These are phyloP conservation scores for Nissolia schottii DNA, from an alignment of 306 rosid genomes.

Conservation along the genomic window DNA sequence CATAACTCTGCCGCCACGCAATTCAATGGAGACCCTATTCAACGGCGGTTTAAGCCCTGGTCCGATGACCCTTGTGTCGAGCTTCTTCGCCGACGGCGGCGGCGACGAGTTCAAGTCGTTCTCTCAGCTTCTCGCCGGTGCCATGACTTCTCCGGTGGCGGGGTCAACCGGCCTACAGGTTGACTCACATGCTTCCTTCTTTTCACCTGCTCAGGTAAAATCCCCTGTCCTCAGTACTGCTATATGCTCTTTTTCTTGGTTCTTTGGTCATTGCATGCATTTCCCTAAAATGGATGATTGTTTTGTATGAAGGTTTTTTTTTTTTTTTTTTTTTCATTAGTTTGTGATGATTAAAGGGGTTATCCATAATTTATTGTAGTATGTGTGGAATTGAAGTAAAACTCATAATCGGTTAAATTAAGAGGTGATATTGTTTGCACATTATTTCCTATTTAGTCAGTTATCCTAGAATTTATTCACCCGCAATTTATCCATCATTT, in stretches of 20 bases:
- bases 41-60: constrained; percentile 70
- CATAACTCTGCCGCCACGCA: constrained; percentile 52
- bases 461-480: too few species aligned
- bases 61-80: constrained; percentile 75
- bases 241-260: background rate
- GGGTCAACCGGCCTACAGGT: constrained; percentile 27
- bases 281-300: background rate
- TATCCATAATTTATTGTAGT: background rate
- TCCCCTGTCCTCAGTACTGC: background rate
- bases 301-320: too few species aligned
- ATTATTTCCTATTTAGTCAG: too few species aligned
- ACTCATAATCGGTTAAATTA: too few species aligned
- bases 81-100: constrained; percentile 43
- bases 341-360: background rate
- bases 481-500: too few species aligned
- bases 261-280: background rate
- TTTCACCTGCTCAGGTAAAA: constrained; percentile 60
- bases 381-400: background rate
- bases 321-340: too few species aligned
- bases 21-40: constrained; percentile 53
- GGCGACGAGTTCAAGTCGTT: constrained; percentile 60
- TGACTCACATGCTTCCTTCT: constrained; percentile 42
- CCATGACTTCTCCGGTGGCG: constrained; percentile 55
- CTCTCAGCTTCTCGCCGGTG: constrained; percentile 83
- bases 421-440: too few species aligned